Percentiles rank a stretch among this genome's conserved stretches.
Conservation (phyloP, 306 rosid genomes). For the Castanopsis chinensis region DNA sequence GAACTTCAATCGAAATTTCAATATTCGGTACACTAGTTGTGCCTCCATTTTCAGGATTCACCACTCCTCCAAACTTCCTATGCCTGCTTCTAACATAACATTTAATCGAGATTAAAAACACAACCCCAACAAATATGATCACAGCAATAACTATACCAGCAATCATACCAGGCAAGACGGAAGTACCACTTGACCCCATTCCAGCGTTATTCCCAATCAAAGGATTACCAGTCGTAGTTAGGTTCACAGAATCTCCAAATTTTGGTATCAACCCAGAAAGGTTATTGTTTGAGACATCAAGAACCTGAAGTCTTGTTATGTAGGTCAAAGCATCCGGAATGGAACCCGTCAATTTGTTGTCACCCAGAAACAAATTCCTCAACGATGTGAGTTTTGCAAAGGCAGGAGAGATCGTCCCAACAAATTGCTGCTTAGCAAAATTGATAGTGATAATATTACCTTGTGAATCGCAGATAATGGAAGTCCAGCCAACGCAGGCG, state of each 20-base stretch:
- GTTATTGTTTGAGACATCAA: constrained; percentile 64
- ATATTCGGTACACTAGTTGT: constrained; percentile 51
- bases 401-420: no score
- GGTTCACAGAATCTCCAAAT: constrained; percentile 40
- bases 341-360: constrained; percentile 48
- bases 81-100: constrained; percentile 45
- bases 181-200: constrained; percentile 10
- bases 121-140: constrained; percentile 45
- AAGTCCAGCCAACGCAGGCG: no score
- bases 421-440: no score
- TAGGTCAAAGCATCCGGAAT: constrained; percentile 43
- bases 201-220: constrained; percentile 40
- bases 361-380: constrained; percentile 55
- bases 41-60: constrained; percentile 47
- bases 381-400: no score
- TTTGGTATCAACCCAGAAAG: constrained; percentile 56
- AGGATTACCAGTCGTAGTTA: constrained; percentile 42
- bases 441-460: no score
- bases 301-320: constrained; percentile 43
- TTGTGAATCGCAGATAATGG: no score
- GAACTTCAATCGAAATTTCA: constrained; percentile 64
- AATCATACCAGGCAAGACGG: constrained; percentile 42
- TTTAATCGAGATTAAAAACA: constrained; percentile 54
- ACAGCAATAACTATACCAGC: constrained; percentile 59
- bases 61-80: constrained; percentile 53